Evolutionary conservation across 73 alveolate species (phyloP), one percentile per base, ranked within the genome.

Genomic region (Tetrahymena thermophila): DNA sequence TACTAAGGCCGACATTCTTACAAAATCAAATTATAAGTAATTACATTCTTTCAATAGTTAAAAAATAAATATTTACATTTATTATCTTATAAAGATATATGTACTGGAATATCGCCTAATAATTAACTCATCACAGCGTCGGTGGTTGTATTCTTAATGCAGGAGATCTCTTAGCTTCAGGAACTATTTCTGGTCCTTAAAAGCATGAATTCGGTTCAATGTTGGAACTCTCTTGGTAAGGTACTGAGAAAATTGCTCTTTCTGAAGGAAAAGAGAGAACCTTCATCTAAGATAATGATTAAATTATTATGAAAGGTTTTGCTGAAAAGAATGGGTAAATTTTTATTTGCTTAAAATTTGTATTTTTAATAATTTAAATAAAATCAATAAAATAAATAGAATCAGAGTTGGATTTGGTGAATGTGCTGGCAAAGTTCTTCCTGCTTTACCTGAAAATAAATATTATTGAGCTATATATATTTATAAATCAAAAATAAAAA

Each of bases 61-160:
- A n/a, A n/a, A n/a, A n/a, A n/a, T n/a, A n/a, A n/a, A n/a, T 23
- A 28, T 71, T 71, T 28, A n/a, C 35, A 58, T n/a, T 23, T 71
- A 25, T 71, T 10, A 25, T 3, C 1, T 8, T 3, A 5, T 71
- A 28, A 25, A 97, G 97, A 35, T 97, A 99, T 96, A 95, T 98
- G 98, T 99, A 99, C 96, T 99, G 99, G 99, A 97, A 98, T 43
- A 96, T 98, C 0, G 96, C 96, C 93, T 98, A 99, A 96, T 96
- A 95, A 50, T 96, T 98, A 31, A 97, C 98, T 57, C 99, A 98
- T 71, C 99, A 98, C 97, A 97, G 99, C 21, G 98, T 97, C 31
- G 97, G 99, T 94, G 99, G 99, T 16, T 98, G 99, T 58, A 96
- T 94, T 93, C 57, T 98, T 96, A 85, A 96, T 71, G 98, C 98